Conservation (phyloP, 2,329 filamentous ascomycete species). For the Penicillium sp. region DNA sequence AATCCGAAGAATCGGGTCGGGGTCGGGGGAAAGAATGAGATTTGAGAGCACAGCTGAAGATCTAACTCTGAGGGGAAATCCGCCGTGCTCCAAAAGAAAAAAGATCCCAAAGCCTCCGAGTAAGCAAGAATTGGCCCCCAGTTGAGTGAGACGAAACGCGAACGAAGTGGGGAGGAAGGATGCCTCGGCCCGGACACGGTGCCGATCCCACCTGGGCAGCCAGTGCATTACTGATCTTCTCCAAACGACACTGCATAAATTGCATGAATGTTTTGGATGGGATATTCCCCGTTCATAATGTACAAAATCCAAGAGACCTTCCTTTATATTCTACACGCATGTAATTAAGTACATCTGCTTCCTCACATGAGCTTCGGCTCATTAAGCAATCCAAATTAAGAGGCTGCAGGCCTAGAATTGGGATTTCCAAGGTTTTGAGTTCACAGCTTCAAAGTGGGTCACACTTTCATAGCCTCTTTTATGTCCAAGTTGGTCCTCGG, state of each 20-base stretch:
- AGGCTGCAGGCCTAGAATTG: background rate
- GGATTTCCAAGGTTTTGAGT: background rate
- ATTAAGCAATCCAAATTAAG: background rate
- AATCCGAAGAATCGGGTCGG: background rate
- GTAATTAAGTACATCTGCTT: background rate
- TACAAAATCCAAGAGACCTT: no score
- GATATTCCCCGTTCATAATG: no score
- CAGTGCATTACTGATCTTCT: background rate
- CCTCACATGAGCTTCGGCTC: constrained; percentile 1
- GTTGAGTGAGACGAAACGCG: background rate
- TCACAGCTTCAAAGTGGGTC: background rate
- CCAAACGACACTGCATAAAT: background rate
- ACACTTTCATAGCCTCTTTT: background rate
- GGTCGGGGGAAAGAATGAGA: background rate
- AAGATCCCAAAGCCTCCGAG: background rate
- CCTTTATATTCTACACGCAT: background rate
- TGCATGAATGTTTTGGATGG: no score
- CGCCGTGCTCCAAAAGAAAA: background rate
- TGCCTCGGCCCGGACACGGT: constrained; percentile 9
- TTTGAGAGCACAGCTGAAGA: background rate
- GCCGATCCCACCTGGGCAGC: background rate
- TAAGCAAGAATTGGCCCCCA: no score
- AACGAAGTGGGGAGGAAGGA: background rate
- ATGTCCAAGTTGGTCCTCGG: no score
- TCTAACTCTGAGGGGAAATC: background rate